A percentile compares a stretch with the other conserved stretches of the same genome.
phyloP scores from a whole-genome alignment of 345 rosid genomes.

The Streptanthus diversifolius region DNA sequence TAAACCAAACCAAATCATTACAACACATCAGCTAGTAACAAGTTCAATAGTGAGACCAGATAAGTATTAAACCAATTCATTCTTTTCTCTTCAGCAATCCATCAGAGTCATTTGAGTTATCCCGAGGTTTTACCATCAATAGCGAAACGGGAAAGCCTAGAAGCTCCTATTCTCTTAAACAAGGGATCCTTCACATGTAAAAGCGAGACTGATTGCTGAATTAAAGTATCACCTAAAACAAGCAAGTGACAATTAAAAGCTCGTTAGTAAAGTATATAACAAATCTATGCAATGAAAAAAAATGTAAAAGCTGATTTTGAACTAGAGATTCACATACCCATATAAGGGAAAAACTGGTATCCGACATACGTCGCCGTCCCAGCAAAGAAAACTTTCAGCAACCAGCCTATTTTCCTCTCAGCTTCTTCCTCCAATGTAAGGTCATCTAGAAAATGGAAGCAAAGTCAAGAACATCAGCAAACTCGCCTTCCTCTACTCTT shows the following conservation, averaged over 20 bases:
- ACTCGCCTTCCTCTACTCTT: background rate
- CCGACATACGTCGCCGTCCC: slow-evolving; percentile 71
- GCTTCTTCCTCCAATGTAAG: slow-evolving; percentile 72
- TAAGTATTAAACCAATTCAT: background rate
- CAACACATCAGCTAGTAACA: background rate
- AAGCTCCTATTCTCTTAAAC: slow-evolving; percentile 91
- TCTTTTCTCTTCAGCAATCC: background rate
- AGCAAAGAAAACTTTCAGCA: slow-evolving; percentile 66
- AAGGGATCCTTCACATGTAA: slow-evolving; percentile 87
- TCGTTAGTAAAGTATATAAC: background rate
- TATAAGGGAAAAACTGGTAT: slow-evolving; percentile 77
- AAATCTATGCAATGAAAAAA: background rate
- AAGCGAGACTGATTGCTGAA: slow-evolving; percentile 82
- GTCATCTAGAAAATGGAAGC: slow-evolving; percentile 47
- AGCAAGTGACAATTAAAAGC: slow-evolving; percentile 2
- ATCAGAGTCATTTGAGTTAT: background rate
- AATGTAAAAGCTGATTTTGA: background rate
- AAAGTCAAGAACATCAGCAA: slow-evolving; percentile 1
- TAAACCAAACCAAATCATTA: background rate
- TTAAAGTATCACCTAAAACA: slow-evolving; percentile 70
- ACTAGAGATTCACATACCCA: slow-evolving; percentile 51
- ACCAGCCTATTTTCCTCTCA: slow-evolving; percentile 85
- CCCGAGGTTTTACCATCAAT: slow-evolving; percentile 49
- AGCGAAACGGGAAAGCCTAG: slow-evolving; percentile 82
- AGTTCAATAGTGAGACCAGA: background rate